Evolutionary conservation across 345 rosid species (phyloP).

Genomic region (Linum trigynum): DNA sequence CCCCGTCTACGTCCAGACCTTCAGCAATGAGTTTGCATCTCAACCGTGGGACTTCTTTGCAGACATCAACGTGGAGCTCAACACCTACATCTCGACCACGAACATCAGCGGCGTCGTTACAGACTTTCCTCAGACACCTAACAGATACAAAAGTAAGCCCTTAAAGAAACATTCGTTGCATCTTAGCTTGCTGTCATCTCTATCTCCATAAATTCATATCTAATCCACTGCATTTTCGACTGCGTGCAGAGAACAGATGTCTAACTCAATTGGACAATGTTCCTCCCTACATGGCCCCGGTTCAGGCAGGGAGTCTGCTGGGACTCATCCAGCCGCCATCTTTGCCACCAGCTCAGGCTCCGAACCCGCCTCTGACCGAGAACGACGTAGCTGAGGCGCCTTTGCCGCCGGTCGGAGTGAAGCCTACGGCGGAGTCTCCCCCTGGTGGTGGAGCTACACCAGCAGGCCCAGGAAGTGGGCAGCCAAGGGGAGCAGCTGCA

Average conservation of each 20-base stretch:
- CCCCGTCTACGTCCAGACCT: constrained; percentile 6
- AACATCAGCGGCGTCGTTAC: constrained; percentile 5
- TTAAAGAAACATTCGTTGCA: not conserved
- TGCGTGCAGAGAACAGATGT: not conserved
- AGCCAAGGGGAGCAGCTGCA: not conserved
- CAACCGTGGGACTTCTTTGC: constrained; percentile 10
- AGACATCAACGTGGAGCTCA: constrained; percentile 3
- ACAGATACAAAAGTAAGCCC: constrained; percentile 8
- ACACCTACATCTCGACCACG: not conserved
- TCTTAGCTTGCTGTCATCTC: not conserved
- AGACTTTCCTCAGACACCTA: constrained; percentile 7
- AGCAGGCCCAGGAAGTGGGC: constrained; percentile 15
- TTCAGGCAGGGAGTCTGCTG: not conserved
- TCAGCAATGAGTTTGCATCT: constrained; percentile 11
- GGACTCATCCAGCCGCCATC: not conserved
- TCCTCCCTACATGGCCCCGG: not conserved
- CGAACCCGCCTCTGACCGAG: not conserved
- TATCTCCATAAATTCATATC: not conserved
- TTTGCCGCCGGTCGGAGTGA: not conserved
- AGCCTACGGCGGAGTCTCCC: constrained; percentile 3
- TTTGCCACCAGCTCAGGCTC: constrained; percentile 3
- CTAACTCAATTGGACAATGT: not conserved
- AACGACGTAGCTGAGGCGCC: not conserved
- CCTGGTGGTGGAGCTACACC: constrained; percentile 7
- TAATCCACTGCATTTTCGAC: not conserved